phyloP scores from a whole-genome alignment of 169 alveolate species.

The Theileria luwenshuni region DNA sequence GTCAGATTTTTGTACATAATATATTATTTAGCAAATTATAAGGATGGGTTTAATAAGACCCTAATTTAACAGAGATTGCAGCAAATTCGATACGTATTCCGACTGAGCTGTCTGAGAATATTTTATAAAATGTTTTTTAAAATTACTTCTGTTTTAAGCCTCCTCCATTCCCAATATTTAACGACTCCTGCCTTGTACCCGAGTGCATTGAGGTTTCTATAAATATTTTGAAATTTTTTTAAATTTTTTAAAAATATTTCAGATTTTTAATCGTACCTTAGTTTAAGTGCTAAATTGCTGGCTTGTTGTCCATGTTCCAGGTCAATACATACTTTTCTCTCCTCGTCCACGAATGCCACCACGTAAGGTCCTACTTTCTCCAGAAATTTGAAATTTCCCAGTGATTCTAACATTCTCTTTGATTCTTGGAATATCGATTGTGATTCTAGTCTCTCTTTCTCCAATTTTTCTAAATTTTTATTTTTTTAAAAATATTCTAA shows the following conservation, averaged over 20 bases:
- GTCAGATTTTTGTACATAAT: slow-evolving; percentile 4
- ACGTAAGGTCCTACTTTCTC: slow-evolving; percentile 49
- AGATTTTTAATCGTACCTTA: slow-evolving; percentile 22
- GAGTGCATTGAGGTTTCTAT: slow-evolving; percentile 55
- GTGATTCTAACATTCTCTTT: slow-evolving; percentile 40
- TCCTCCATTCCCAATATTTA: slow-evolving; percentile 72
- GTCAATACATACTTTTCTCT: slow-evolving; percentile 34
- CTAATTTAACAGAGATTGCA: slow-evolving; percentile 32
- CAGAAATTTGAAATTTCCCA: slow-evolving; percentile 23
- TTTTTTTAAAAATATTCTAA: not conserved
- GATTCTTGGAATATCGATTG: slow-evolving; percentile 59
- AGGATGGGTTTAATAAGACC: slow-evolving; percentile 1
- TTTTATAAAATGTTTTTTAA: slow-evolving; percentile 12
- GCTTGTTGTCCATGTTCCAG: slow-evolving; percentile 42
- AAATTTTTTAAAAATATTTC: not conserved
- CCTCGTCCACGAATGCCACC: slow-evolving; percentile 56
- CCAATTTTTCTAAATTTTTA: slow-evolving; percentile 33
- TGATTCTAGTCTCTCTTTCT: slow-evolving; percentile 26
- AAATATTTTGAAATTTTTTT: too few species aligned
- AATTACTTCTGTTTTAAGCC: slow-evolving; percentile 62
- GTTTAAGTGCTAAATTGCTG: slow-evolving; percentile 32
- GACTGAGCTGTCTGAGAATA: slow-evolving; percentile 58
- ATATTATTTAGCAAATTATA: not conserved
- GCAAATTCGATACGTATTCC: slow-evolving; percentile 40
- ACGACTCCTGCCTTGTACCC: slow-evolving; percentile 56